Evolutionary conservation across 202 grass and related monocot genomes (phyloP).

Genomic region (Carex arenaria): DNA sequence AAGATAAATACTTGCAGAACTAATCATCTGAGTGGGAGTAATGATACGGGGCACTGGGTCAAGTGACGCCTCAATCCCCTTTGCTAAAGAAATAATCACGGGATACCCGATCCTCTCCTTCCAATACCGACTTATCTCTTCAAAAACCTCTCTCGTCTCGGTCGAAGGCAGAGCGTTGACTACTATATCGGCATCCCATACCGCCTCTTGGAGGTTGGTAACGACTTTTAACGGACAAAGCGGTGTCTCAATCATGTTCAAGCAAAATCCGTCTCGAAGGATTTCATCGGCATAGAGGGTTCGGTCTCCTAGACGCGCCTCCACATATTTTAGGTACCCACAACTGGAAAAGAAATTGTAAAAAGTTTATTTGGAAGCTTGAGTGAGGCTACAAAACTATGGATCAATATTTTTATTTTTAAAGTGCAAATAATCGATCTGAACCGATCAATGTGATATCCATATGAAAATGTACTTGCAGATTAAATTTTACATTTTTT

Average conservation of each 20-base stretch:
- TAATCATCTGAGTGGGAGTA: conserved; percentile 95
- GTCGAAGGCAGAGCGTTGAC: conserved; percentile 89
- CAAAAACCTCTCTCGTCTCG: conserved; percentile 79
- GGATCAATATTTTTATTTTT: too few relatives aligned
- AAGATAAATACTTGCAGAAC: conserved; percentile 60
- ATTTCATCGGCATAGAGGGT: conserved; percentile 89
- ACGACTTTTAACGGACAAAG: conserved; percentile 92
- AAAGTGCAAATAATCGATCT: too few relatives aligned
- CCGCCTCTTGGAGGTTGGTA: conserved; percentile 90
- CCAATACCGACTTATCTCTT: conserved; percentile 89
- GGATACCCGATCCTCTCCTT: conserved; percentile 90
- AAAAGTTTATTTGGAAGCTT: background rate
- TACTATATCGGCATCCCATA: conserved; percentile 96
- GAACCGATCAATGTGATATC: too few relatives aligned
- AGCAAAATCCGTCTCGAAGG: conserved; percentile 68
- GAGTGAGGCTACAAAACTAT: too few relatives aligned
- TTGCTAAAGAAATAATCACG: conserved; percentile 80
- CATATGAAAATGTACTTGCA: too few relatives aligned
- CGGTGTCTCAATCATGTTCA: conserved; percentile 94
- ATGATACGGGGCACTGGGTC: conserved; percentile 73
- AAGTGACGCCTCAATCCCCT: conserved; percentile 79
- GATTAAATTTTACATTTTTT: too few relatives aligned
- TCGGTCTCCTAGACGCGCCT: conserved; percentile 82
- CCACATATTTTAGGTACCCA: conserved; percentile 90
- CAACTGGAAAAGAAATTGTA: conserved; percentile 17